phyloP scores from a whole-genome alignment of 2,329 filamentous ascomycete species.

The Zasmidium citrigriseum region DNA sequence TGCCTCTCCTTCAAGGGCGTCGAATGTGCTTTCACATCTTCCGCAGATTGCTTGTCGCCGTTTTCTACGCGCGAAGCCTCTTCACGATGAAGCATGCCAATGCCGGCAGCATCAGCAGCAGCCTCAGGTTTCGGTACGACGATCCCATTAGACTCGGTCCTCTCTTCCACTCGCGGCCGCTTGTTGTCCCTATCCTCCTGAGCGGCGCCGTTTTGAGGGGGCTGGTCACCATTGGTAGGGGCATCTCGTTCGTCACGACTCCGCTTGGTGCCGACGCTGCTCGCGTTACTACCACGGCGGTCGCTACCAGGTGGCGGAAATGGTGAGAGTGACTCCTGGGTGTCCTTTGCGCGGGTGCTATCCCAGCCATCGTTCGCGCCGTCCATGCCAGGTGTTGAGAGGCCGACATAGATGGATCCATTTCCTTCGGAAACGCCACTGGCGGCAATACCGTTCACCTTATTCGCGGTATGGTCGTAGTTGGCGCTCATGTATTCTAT shows the following conservation, averaged over 20 bases:
- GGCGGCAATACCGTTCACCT: constrained; percentile 28
- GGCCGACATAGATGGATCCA: constrained; percentile 47
- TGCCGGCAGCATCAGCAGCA: constrained; percentile 4
- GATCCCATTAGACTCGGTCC: constrained; percentile 7
- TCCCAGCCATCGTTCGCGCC: constrained; percentile 31
- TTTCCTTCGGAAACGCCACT: constrained; percentile 40
- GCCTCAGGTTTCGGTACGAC: constrained; percentile 12
- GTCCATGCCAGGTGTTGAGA: constrained; percentile 40
- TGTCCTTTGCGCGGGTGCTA: constrained; percentile 31
- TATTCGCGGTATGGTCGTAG: constrained; percentile 45
- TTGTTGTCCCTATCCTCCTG: constrained; percentile 26
- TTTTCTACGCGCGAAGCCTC: constrained; percentile 30
- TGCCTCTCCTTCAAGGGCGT: constrained; percentile 2
- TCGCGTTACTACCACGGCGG: constrained; percentile 31
- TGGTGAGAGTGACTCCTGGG: constrained; percentile 24
- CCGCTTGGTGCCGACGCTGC: constrained; percentile 32
- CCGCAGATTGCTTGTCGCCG: constrained; percentile 28
- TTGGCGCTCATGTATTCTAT: constrained; percentile 71
- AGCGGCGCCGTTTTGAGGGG: constrained; percentile 15
- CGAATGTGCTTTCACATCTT: constrained; percentile 18
- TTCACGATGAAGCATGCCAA: constrained; percentile 16
- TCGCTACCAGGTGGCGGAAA: constrained; percentile 31
- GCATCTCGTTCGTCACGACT: constrained; percentile 28
- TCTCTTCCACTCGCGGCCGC: constrained; percentile 19
- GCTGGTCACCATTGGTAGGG: constrained; percentile 22